phyloP scores from a whole-genome alignment of 345 rosid genomes.

The Trapa bicornis region DNA sequence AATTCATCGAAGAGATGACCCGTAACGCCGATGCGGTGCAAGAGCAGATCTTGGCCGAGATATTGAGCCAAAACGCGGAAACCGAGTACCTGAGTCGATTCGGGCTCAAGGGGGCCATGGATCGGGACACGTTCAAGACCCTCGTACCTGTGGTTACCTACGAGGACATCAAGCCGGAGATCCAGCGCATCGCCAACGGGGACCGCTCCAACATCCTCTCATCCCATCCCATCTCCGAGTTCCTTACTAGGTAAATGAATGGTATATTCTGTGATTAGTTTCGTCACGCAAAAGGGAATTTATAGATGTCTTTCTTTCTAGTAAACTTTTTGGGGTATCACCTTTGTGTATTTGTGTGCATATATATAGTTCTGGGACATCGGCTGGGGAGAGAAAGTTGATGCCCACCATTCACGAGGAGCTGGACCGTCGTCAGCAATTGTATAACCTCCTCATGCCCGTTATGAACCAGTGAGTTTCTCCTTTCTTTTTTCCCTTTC shows the following conservation, averaged over 20 bases:
- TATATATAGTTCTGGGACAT: slow-evolving; percentile 68
- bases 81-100: slow-evolving; percentile 66
- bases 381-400: slow-evolving; percentile 88
- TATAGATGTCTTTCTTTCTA: background rate
- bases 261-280: too few relatives aligned
- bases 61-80: slow-evolving; percentile 43
- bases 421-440: slow-evolving; percentile 67
- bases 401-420: slow-evolving; percentile 91
- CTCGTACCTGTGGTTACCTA: slow-evolving; percentile 57
- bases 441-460: slow-evolving; percentile 84
- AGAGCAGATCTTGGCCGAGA: slow-evolving; percentile 40
- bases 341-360: background rate
- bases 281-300: background rate
- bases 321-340: background rate
- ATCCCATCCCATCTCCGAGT: slow-evolving; percentile 76
- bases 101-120: slow-evolving; percentile 44
- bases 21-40: slow-evolving; percentile 52
- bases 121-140: slow-evolving; percentile 53
- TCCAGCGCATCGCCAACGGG: slow-evolving; percentile 84
- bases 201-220: slow-evolving; percentile 72
- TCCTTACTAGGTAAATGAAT: slow-evolving; percentile 62
- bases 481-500: background rate
- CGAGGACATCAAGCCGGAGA: slow-evolving; percentile 75
- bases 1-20: slow-evolving; percentile 70
- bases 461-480: slow-evolving; percentile 86